Base-by-base conservation (phyloP, 148 eudicot species). In the Simmondsia chinensis region DNA sequence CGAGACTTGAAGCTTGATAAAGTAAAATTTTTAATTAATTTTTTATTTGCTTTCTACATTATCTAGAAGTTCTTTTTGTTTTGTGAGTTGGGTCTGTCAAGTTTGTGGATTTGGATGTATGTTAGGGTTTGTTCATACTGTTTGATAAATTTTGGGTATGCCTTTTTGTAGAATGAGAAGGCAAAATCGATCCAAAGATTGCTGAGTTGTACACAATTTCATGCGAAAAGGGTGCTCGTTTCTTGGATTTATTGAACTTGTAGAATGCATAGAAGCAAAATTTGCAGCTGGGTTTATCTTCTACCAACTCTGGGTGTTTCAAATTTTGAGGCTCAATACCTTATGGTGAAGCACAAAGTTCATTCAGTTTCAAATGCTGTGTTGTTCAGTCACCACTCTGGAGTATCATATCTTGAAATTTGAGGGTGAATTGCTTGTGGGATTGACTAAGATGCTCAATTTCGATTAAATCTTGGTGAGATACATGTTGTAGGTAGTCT, bases 221-320 rank as follows among this genome's bases (percentile, higher is more conserved):
- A 31, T 51, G 37, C 18, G 33, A 44, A 38, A 60, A 53, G 42
- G 39, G 44, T 29, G 49, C 32, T 47, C 33, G 52, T 52, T 64
- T 56, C 42, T 44, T 40, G 39, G 39, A 63, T 65, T 6, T 17
- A 26, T 58, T 46, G 30, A 47, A 43, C 50, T 45, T 55, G 52
- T 78, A 71, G 68, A 46, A 73, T 78, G 76, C 48, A 49, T 54
- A 59, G 54, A 24, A 52, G 53, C 50, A 63, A 59, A 57, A 32
- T 6, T 19, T 33, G 40, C 62, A 59, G 10, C 55, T 70, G 70
- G 56, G 58, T 54, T 66, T 36, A 51, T 60, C 30, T 47, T 34
- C 59, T 45, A 27, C 23, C 47, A 36, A 38, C 49, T 47, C 43
- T 58, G 50, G 54, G 57, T 50, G 36, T 61, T 48, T 22, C 52